Conservation (phyloP, 2,329 filamentous ascomycete genomes). For the Paracoccidioides lutzii region DNA sequence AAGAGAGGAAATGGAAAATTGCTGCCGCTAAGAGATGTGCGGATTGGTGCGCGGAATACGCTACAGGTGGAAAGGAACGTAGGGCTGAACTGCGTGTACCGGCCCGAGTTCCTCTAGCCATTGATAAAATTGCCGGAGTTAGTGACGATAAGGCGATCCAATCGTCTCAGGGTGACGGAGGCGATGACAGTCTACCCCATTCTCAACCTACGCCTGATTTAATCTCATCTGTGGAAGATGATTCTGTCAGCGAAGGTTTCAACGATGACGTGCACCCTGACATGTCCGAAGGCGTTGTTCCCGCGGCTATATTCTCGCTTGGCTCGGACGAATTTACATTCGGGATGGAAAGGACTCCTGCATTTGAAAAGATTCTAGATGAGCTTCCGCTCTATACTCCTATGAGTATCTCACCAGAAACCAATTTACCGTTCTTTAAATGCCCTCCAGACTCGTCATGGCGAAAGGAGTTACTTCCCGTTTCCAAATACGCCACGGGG, state of each 20-base stretch:
- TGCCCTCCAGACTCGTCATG: constrained; percentile 57
- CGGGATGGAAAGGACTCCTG: constrained; percentile 58
- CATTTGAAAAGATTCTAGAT: constrained; percentile 61
- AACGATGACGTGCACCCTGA: constrained; percentile 34
- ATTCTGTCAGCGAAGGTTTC: constrained; percentile 39
- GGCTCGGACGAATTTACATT: constrained; percentile 72
- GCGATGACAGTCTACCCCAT: constrained; percentile 19
- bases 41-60: constrained; percentile 71
- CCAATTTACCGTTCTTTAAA: constrained; percentile 46
- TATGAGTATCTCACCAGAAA: constrained; percentile 41
- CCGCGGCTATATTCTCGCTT: constrained; percentile 72
- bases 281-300: constrained; percentile 38
- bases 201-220: constrained; percentile 54
- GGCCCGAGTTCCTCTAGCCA: constrained; percentile 31
- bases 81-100: constrained; percentile 57
- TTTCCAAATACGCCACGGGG: constrained; percentile 77
- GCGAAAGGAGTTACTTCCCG: constrained; percentile 63
- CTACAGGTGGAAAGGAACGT: constrained; percentile 50
- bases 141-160: constrained; percentile 17
- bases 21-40: constrained; percentile 68
- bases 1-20: constrained; percentile 90
- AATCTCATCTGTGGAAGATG: constrained; percentile 50
- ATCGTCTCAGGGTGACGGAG: constrained; percentile 23
- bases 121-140: constrained; percentile 14
- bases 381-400: constrained; percentile 71